These are phyloP conservation scores for Colletotrichum scovillei DNA, from an alignment of 2,329 filamentous ascomycete genomes.

Conservation along the genomic window DNA sequence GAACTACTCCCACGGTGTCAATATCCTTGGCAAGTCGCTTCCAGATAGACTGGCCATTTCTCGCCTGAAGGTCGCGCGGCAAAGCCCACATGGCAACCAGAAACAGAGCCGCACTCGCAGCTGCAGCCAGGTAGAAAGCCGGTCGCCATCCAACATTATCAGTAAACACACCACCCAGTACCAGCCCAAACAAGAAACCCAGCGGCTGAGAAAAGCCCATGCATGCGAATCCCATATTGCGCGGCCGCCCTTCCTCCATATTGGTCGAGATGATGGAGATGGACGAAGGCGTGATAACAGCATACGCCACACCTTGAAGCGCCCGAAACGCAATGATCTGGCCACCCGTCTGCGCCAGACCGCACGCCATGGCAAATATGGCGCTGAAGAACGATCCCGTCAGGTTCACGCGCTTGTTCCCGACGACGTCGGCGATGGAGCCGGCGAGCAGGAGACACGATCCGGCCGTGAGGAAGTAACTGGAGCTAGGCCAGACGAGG, in stretches of 20 bases:
- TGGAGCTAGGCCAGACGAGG: slow-evolving; percentile 11
- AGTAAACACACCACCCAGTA: slow-evolving; percentile 15
- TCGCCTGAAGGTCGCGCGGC: slow-evolving; percentile 47
- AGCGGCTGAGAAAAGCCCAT: slow-evolving; percentile 22
- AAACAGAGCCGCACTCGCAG: slow-evolving; percentile 51
- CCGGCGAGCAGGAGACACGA: slow-evolving; percentile 13
- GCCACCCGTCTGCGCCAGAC: not conserved
- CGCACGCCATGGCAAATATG: slow-evolving; percentile 19
- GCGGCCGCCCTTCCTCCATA: slow-evolving; percentile 1
- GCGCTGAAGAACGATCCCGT: slow-evolving; percentile 12
- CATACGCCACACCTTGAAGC: slow-evolving; percentile 20
- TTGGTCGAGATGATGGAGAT: slow-evolving; percentile 22
- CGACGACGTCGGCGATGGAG: slow-evolving; percentile 19
- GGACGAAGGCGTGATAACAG: slow-evolving; percentile 13
- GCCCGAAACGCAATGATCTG: slow-evolving; percentile 24
- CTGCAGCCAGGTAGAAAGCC: slow-evolving; percentile 17
- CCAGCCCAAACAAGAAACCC: slow-evolving; percentile 11
- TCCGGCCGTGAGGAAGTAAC: slow-evolving; percentile 2
- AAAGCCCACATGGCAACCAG: slow-evolving; percentile 52
- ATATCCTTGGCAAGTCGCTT: slow-evolving; percentile 9
- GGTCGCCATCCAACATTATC: slow-evolving; percentile 17
- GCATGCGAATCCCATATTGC: slow-evolving; percentile 48
- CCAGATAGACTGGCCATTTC: slow-evolving; percentile 43
- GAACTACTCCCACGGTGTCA: slow-evolving; percentile 10
- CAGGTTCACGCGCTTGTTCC: slow-evolving; percentile 18